A percentile compares a stretch with the other conserved stretches of the same genome.
Conservation (phyloP, 176 grass and related monocot species). For the maize (Zea mays) region Zm-B73-REFERENCE-NAM-5.0 NC_050096.1:41867001-41867500, state of each 20-base stretch:
- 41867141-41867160: slow-evolving; percentile 78
- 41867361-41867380: slow-evolving; percentile 50
- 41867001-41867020: slow-evolving; percentile 47
- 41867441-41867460: slow-evolving; percentile 93
- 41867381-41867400: slow-evolving; percentile 73
- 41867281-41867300: slow-evolving; percentile 51
- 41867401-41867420: slow-evolving; percentile 76
- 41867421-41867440: slow-evolving; percentile 97
- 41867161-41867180: slow-evolving; percentile 83
- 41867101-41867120: slow-evolving; percentile 99
- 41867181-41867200: slow-evolving; percentile 91
- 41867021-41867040: slow-evolving; percentile 78
- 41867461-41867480: slow-evolving; percentile 78
- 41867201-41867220: slow-evolving; percentile 60
- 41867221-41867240: slow-evolving; percentile 62
- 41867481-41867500: slow-evolving; percentile 79
- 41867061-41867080: slow-evolving; percentile 91
- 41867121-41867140: slow-evolving; percentile 75
- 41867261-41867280: slow-evolving; percentile 63
- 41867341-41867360: slow-evolving; percentile 38
- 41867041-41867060: slow-evolving; percentile 89
- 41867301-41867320: slow-evolving; percentile 25
- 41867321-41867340: slow-evolving; percentile 36
- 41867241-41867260: slow-evolving; percentile 86
- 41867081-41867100: slow-evolving; percentile 95